Evolutionary conservation across 345 rosid genomes (phyloP).

Genomic region (Sisymbrium altissimum): DNA sequence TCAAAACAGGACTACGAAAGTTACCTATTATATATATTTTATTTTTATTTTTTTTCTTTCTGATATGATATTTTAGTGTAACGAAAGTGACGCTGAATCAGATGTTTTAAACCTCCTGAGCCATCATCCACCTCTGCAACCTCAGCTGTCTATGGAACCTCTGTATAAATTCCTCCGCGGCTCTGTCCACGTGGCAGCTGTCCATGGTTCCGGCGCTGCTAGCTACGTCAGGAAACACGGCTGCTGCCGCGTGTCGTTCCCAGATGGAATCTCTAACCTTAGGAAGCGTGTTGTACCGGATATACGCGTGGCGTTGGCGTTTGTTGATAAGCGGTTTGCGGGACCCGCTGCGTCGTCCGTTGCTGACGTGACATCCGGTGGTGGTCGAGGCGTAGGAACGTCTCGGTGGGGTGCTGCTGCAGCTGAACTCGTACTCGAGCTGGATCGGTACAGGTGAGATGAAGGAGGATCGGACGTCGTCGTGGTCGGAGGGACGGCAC

Average conservation of each 20-base stretch:
- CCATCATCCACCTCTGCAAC: constrained; percentile 46
- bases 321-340: constrained; percentile 31
- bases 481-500: constrained; percentile 58
- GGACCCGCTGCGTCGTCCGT: constrained; percentile 41
- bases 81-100: neutral
- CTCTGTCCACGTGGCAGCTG: constrained; percentile 60
- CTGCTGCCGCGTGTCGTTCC: constrained; percentile 41
- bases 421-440: constrained; percentile 86
- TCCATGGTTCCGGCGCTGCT: constrained; percentile 53
- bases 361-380: constrained; percentile 20
- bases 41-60: no score
- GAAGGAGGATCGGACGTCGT: constrained; percentile 48
- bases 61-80: neutral
- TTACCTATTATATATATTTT: neutral
- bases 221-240: constrained; percentile 52
- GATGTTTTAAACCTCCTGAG: constrained; percentile 24
- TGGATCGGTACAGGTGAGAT: constrained; percentile 55
- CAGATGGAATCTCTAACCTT: constrained; percentile 19
- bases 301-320: constrained; percentile 26
- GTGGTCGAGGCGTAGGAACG: constrained; percentile 33
- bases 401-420: constrained; percentile 85
- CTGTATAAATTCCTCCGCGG: constrained; percentile 87
- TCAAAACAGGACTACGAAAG: constrained; percentile 23
- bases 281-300: constrained; percentile 25
- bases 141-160: constrained; percentile 67